phyloP scores from a whole-genome alignment of 176 grass and related monocot species.

The Ampelocalamus luodianensis region DNA sequence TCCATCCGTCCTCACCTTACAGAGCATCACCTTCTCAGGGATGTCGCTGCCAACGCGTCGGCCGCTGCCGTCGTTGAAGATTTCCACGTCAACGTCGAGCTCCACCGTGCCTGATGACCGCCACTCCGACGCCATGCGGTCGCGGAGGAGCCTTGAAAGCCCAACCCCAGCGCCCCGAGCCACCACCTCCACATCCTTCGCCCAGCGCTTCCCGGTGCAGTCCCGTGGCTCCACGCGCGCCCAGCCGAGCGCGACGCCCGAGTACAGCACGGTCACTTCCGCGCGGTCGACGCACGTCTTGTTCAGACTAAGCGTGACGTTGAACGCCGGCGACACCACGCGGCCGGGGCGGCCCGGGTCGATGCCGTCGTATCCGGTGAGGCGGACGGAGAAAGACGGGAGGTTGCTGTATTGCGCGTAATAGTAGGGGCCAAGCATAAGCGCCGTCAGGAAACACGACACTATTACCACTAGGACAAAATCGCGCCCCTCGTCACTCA shows the following conservation, averaged over 20 bases:
- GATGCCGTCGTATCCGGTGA: conserved; percentile 40
- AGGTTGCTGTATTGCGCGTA: too few species aligned
- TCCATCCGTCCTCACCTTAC: conserved; percentile 2
- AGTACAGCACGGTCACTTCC: conserved; percentile 21
- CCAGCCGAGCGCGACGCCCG: conserved; percentile 34
- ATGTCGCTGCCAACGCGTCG: too few species aligned
- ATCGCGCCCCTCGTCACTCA: too few species aligned
- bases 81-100: conserved; percentile 22
- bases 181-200: neutral
- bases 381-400: neutral
- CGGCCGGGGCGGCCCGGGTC: conserved; percentile 6
- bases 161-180: conserved; percentile 22
- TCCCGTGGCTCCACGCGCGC: conserved; percentile 18
- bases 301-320: conserved; percentile 6
- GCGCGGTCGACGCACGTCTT: conserved; percentile 22
- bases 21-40: neutral
- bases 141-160: neutral
- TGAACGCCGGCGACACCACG: conserved; percentile 40
- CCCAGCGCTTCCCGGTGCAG: conserved; percentile 13
- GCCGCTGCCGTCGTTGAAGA: neutral
- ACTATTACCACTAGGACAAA: too few species aligned
- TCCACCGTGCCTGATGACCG: neutral
- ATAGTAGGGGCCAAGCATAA: too few species aligned
- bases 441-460: too few species aligned
- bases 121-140: conserved; percentile 36